These are phyloP conservation scores for Skeletonema marinoi DNA, from an alignment of 108 stramenopile species.

Conservation along the genomic window DNA sequence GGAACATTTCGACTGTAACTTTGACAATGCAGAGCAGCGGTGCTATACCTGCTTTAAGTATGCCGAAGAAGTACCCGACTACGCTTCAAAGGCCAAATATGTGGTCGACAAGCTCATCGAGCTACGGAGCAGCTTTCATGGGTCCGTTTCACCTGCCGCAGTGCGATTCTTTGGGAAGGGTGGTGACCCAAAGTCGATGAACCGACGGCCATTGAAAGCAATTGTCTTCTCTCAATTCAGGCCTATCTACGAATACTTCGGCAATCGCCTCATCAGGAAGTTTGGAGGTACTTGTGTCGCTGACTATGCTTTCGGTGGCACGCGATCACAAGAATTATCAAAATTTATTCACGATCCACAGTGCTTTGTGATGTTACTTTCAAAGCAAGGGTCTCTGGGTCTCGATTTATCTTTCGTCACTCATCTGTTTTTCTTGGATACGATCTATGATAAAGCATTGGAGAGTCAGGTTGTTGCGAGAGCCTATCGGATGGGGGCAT, in stretches of 20 bases:
- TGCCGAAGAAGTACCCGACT: slow-evolving; percentile 61
- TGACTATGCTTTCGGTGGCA: slow-evolving; percentile 70
- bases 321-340: slow-evolving; percentile 58
- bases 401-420: slow-evolving; percentile 95
- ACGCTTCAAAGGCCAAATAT: slow-evolving; percentile 76
- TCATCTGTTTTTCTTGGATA: slow-evolving; percentile 86
- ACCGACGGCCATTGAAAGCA: slow-evolving; percentile 68
- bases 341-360: slow-evolving; percentile 61
- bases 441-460: slow-evolving; percentile 75
- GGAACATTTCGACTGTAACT: slow-evolving; percentile 71
- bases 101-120: slow-evolving; percentile 60
- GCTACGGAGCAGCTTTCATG: slow-evolving; percentile 13
- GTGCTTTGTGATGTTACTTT: slow-evolving; percentile 86
- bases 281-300: slow-evolving; percentile 78
- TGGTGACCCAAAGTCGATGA: neutral
- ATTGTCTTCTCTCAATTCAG: slow-evolving; percentile 88
- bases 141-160: slow-evolving; percentile 20
- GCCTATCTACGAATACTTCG: slow-evolving; percentile 65
- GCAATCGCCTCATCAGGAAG: slow-evolving; percentile 62
- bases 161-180: slow-evolving; percentile 27
- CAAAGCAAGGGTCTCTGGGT: slow-evolving; percentile 91
- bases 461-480: slow-evolving; percentile 87
- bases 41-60: slow-evolving; percentile 62
- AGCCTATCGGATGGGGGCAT: slow-evolving; percentile 94
- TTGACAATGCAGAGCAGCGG: slow-evolving; percentile 33